A percentile compares a stretch with the other conserved stretches of the same genome.
Conservation (phyloP, 2,329 filamentous ascomycete genomes). For the Polytolypa hystricis region DNA sequence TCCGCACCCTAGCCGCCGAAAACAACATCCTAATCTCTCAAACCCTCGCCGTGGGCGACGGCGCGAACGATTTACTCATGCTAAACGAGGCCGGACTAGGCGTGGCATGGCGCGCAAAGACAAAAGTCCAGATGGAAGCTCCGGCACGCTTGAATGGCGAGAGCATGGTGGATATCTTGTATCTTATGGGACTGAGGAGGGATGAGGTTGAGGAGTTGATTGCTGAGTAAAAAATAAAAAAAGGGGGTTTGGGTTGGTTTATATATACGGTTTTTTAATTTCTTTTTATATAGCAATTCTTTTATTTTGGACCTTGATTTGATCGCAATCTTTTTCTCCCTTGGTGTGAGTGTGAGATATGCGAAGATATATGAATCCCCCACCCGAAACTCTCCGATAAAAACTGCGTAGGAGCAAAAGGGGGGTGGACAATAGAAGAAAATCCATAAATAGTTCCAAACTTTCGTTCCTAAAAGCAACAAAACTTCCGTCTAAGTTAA, state of each 20-base stretch:
- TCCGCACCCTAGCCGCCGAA: conserved; percentile 43
- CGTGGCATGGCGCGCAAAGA: conserved; percentile 54
- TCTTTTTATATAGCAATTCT: not conserved
- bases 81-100: conserved; percentile 51
- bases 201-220: conserved; percentile 39
- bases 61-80: conserved; percentile 56
- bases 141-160: conserved; percentile 49
- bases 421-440: too few relatives aligned
- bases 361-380: too few relatives aligned
- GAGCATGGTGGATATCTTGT: conserved; percentile 47
- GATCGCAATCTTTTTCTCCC: not conserved
- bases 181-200: conserved; percentile 44
- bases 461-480: too few relatives aligned
- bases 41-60: conserved; percentile 51
- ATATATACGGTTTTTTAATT: not conserved
- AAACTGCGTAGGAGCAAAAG: too few relatives aligned
- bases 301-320: not conserved
- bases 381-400: too few relatives aligned
- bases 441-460: too few relatives aligned
- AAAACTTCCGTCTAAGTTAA: too few relatives aligned
- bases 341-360: not conserved
- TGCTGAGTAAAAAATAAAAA: not conserved
- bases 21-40: conserved; percentile 44
- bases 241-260: not conserved
- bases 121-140: conserved; percentile 51